Conservation (phyloP, 768 basidiomycete genomes). For the Lactarius psammicola region DNA sequence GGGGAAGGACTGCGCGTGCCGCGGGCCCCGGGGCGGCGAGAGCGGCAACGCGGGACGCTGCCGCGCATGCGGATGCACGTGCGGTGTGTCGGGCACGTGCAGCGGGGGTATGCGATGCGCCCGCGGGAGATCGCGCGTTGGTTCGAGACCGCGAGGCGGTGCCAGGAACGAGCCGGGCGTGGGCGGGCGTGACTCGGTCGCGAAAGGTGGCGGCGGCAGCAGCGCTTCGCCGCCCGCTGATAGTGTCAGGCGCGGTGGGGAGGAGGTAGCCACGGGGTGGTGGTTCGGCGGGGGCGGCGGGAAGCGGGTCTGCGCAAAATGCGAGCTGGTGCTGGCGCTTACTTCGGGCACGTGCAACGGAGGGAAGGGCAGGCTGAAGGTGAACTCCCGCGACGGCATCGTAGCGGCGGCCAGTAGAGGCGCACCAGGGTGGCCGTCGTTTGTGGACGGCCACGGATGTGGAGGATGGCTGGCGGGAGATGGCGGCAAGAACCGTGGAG, state of each 20-base stretch:
- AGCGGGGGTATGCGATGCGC: slow-evolving; percentile 18
- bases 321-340: background rate
- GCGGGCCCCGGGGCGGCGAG: slow-evolving; percentile 4
- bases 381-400: slow-evolving; percentile 18
- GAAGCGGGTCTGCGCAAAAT: background rate
- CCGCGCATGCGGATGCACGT: background rate
- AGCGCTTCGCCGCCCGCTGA: background rate
- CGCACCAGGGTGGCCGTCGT: background rate
- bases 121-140: too few relatives aligned
- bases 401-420: background rate
- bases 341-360: slow-evolving; percentile 21
- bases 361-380: slow-evolving; percentile 23
- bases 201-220: background rate
- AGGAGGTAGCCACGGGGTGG: background rate
- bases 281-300: background rate
- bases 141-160: slow-evolving; percentile 8
- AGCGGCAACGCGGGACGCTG: slow-evolving; percentile 1
- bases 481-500: slow-evolving; percentile 3
- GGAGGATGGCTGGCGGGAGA: background rate
- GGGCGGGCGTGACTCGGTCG: slow-evolving; percentile 10
- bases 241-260: background rate
- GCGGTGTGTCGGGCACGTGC: slow-evolving; percentile 20
- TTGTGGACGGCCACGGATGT: background rate
- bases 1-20: background rate
- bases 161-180: slow-evolving; percentile 20